Evolutionary conservation across 2,329 filamentous ascomycete genomes (phyloP), one percentile per base, ranked within the genome.

Genomic region (Talaromyces pinophilus): DNA sequence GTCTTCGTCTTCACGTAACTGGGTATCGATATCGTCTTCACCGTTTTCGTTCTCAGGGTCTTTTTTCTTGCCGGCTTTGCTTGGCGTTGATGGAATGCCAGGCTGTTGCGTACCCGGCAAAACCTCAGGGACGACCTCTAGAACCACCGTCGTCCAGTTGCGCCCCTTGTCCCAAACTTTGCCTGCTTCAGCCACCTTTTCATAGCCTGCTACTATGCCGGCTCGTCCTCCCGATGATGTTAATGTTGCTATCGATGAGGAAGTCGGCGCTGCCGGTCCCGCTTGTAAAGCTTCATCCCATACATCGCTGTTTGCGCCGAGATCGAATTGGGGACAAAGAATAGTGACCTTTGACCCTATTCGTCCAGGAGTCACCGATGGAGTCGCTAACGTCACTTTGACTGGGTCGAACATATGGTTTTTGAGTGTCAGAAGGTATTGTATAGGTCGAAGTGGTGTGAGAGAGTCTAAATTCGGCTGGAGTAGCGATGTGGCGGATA

Each of bases 141-240:
- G 84, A 22, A 97, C 91, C 11, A 99, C 92, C 70, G 90, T 95
- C 17, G 95, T 95, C 92, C 93, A 97, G 77, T 98, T 99, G 42
- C 93, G 85, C 0, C 93, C 94, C 63, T 90, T 87, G 69, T 97
- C 93, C 91, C 92, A 99, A n/a, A 98, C 89, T 79, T 98, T 98
- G 62, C 94, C 95, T 0, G 92, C 92, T 77, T 96, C 93, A 17
- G 91, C 88, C 59, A 87, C 85, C 61, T 81, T 83, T 48, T 80
- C 78, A n/a, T 76, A 74, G 30, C 72, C 75, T 52, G 72, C 80
- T 11, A 55, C 40, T 3, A 15, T 46, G 17, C 42, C 57, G 71
- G 78, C 78, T 35, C 76, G 77, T 38, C 55, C 57, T 42, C 30
- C 22, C 13, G 65, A 33, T 22, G 61, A 63, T 61, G 62, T 55